phyloP scores from a whole-genome alignment of 768 basidiomycete genomes.

The Suillus ampliporus region DNA sequence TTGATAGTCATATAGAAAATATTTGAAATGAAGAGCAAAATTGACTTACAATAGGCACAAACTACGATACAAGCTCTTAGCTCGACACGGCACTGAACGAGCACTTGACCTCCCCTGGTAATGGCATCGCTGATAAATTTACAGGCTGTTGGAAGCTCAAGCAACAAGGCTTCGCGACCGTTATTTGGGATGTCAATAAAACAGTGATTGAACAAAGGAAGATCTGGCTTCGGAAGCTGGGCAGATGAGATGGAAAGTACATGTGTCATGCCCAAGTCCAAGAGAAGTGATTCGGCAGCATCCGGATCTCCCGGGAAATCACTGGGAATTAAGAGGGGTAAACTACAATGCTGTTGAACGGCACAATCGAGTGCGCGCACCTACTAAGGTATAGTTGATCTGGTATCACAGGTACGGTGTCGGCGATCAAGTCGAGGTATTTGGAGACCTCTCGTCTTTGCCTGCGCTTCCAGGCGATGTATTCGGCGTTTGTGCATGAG shows the following conservation, averaged over 20 bases:
- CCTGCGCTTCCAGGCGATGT: constrained; percentile 63
- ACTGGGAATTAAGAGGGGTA: constrained; percentile 33
- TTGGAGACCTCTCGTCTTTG: constrained; percentile 57
- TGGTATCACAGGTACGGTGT: constrained; percentile 57
- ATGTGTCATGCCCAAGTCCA: constrained; percentile 59
- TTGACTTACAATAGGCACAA: constrained; percentile 55
- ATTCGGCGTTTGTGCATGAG: constrained; percentile 46
- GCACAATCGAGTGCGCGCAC: constrained; percentile 28
- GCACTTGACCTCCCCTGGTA: constrained; percentile 48
- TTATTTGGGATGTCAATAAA: constrained; percentile 49
- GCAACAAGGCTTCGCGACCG: constrained; percentile 46
- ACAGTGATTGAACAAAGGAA: constrained; percentile 41
- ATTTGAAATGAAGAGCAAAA: background rate
- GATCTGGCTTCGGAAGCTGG: constrained; percentile 40
- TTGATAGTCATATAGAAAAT: constrained; percentile 1
- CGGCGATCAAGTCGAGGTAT: constrained; percentile 56
- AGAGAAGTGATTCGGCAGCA: constrained; percentile 54
- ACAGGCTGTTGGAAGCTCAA: constrained; percentile 52
- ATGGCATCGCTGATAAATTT: constrained; percentile 51
- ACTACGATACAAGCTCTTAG: constrained; percentile 57
- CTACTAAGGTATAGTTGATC: constrained; percentile 58
- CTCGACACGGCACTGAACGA: constrained; percentile 61
- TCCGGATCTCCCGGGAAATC: constrained; percentile 61
- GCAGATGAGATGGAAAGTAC: constrained; percentile 60
- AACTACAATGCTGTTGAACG: background rate